A percentile compares a stretch with the other conserved stretches of the same genome.
These are phyloP conservation scores for Bauhinia variegata DNA, from an alignment of 306 rosid species.

Conservation along the genomic window DNA sequence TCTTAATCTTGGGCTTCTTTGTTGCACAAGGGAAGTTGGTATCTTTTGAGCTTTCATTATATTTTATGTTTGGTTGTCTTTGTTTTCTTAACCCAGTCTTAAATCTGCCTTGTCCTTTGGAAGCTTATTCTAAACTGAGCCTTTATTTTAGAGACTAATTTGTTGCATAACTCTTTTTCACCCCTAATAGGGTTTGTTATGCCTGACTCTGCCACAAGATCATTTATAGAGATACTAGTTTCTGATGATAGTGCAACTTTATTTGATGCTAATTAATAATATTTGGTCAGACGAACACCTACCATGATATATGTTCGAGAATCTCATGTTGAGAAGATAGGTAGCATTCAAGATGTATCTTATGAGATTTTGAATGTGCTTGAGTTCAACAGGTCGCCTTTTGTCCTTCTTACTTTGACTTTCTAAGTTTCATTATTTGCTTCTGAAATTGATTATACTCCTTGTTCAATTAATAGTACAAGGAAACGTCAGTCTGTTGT, in stretches of 20 bases:
- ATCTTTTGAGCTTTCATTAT: no score
- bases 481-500: constrained; percentile 98
- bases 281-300: constrained; percentile 80
- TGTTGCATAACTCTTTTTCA: constrained; percentile 18
- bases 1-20: not conserved
- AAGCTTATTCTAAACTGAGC: not conserved
- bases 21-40: constrained; percentile 2
- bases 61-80: no score
- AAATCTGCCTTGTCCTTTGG: no score
- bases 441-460: constrained; percentile 34
- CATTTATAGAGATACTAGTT: constrained; percentile 23
- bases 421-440: not conserved
- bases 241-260: constrained; percentile 34
- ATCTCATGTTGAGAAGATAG: constrained; percentile 86
- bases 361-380: constrained; percentile 95
- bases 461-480: constrained; percentile 58
- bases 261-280: constrained; percentile 31
- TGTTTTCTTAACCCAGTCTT: no score
- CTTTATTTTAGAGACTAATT: not conserved
- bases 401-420: not conserved
- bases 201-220: constrained; percentile 8
- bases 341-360: constrained; percentile 68
- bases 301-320: constrained; percentile 86
- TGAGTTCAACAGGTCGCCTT: constrained; percentile 84
- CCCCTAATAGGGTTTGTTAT: constrained; percentile 16